Conservation (phyloP, 2,329 filamentous ascomycete genomes). For the Microcera coccophila region DNA sequence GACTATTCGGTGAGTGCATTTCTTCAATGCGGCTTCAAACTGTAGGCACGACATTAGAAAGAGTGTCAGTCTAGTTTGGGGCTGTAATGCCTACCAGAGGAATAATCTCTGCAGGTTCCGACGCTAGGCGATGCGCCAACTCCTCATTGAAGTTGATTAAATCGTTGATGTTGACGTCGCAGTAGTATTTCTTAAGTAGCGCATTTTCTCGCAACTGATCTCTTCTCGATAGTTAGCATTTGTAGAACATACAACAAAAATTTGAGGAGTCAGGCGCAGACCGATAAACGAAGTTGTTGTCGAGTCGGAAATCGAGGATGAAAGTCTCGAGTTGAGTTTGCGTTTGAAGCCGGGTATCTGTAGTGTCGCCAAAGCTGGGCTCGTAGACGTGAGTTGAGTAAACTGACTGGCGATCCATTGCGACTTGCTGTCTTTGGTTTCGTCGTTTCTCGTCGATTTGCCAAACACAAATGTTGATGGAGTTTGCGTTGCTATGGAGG, state of each 20-base stretch:
- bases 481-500: slow-evolving; percentile 22
- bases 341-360: slow-evolving; percentile 67
- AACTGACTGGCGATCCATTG: slow-evolving; percentile 83
- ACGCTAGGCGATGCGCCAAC: slow-evolving; percentile 82
- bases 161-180: slow-evolving; percentile 93
- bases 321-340: slow-evolving; percentile 84
- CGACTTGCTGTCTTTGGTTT: slow-evolving; percentile 7
- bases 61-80: background rate
- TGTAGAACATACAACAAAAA: background rate
- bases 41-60: slow-evolving; percentile 34
- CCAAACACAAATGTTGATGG: slow-evolving; percentile 11
- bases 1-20: slow-evolving; percentile 89
- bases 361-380: slow-evolving; percentile 59
- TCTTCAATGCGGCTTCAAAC: slow-evolving; percentile 88
- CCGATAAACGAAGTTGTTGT: slow-evolving; percentile 95
- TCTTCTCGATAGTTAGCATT: slow-evolving; percentile 44
- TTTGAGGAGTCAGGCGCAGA: slow-evolving; percentile 37
- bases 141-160: slow-evolving; percentile 96
- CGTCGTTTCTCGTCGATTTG: slow-evolving; percentile 7
- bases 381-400: slow-evolving; percentile 81
- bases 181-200: slow-evolving; percentile 88
- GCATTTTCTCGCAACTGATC: slow-evolving; percentile 96
- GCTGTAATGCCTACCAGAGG: slow-evolving; percentile 61
- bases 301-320: slow-evolving; percentile 87
- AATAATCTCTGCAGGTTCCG: slow-evolving; percentile 87